A percentile compares a stretch with the other conserved stretches of the same genome.
Conservation (phyloP, 345 rosid species). For the Nephelium lappaceum region DNA sequence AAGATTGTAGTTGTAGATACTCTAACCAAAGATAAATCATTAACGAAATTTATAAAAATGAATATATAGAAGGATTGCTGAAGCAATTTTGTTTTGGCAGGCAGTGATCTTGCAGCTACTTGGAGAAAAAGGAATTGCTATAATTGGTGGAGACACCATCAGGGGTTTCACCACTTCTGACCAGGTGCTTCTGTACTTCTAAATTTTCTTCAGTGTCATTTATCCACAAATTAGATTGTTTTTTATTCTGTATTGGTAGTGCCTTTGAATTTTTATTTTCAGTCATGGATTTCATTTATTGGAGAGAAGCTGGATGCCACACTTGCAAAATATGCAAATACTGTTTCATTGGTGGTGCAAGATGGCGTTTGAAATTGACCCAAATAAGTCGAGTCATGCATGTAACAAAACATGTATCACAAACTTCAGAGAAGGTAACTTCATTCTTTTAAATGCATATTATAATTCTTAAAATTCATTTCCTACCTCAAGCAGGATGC, state of each 20-base stretch:
- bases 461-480: not conserved
- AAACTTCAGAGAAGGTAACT: slow-evolving; percentile 28
- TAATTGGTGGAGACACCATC: slow-evolving; percentile 87
- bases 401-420: not conserved
- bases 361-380: slow-evolving; percentile 31
- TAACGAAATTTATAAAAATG: not conserved
- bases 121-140: slow-evolving; percentile 71
- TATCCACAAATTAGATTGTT: not conserved
- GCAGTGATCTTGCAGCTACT: slow-evolving; percentile 95
- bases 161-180: slow-evolving; percentile 90
- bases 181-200: slow-evolving; percentile 52
- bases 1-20: not conserved
- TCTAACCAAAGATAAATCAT: slow-evolving; percentile 2
- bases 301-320: slow-evolving; percentile 88
- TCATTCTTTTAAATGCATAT: not conserved
- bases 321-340: slow-evolving; percentile 45
- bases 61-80: slow-evolving; percentile 5
- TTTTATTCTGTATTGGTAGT: no score
- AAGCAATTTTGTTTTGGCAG: slow-evolving; percentile 39
- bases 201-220: slow-evolving; percentile 1
- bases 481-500: not conserved
- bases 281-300: slow-evolving; percentile 84
- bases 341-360: slow-evolving; percentile 30
- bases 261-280: slow-evolving; percentile 22
- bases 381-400: not conserved